Evolutionary conservation across 148 eudicot genomes (phyloP).

Genomic region (Tetragonia tetragonoides): DNA sequence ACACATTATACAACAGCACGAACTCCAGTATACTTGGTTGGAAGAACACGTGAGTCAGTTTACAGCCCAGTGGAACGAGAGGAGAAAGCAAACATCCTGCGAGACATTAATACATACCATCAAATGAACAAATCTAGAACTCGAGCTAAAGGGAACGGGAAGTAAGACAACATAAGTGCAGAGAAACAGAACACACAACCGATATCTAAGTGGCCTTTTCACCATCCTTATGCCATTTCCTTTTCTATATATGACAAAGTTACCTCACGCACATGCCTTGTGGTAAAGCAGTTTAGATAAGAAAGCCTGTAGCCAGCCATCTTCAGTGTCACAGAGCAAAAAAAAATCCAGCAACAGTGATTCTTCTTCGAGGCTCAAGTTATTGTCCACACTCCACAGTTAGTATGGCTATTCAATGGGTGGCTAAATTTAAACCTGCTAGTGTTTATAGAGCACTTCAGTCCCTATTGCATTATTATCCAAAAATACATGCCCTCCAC

Average conservation of each 20-base stretch:
- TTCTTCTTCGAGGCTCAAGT: neutral
- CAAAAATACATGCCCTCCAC: too few relatives aligned
- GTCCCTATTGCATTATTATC: too few relatives aligned
- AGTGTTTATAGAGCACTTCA: neutral
- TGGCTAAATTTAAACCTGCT: neutral
- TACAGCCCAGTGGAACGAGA: neutral
- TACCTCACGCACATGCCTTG: neutral
- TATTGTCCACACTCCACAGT: neutral
- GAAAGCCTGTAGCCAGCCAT: neutral
- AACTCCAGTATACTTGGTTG: conserved; percentile 8
- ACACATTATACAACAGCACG: conserved; percentile 5
- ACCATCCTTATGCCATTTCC: neutral
- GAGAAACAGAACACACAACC: neutral
- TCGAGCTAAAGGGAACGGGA: neutral
- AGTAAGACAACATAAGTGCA: neutral
- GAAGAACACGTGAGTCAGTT: neutral
- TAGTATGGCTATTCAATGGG: neutral
- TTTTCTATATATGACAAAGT: neutral
- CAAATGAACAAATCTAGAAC: neutral
- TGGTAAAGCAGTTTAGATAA: neutral
- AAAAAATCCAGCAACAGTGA: neutral
- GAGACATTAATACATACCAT: neutral
- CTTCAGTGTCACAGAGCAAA: neutral
- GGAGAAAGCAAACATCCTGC: conserved; percentile 13
- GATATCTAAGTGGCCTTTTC: neutral